phyloP scores from a whole-genome alignment of 306 rosid genomes.

The Cajanus cajan region DNA sequence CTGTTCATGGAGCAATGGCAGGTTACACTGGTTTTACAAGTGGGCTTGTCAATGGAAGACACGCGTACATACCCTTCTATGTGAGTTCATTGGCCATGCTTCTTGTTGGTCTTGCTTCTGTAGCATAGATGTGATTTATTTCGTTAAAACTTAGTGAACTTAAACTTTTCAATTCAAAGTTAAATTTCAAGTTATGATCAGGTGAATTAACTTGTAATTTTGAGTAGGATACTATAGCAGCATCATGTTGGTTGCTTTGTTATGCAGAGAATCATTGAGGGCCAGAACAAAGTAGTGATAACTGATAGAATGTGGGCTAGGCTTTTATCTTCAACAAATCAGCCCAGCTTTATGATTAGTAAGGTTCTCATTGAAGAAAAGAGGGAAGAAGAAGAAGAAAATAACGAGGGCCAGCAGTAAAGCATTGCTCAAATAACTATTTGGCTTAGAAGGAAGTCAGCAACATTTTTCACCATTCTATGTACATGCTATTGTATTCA shows the following conservation, averaged over 20 bases:
- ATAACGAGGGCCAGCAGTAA: background rate
- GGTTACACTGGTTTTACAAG: conserved; percentile 84
- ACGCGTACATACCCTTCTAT: conserved; percentile 77
- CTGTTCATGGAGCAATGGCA: conserved; percentile 98
- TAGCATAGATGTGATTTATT: background rate
- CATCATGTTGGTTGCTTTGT: background rate
- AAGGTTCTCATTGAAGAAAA: conserved; percentile 52
- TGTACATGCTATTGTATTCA: conserved; percentile 28
- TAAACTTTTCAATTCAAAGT: background rate
- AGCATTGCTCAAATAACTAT: conserved; percentile 24
- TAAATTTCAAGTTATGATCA: background rate
- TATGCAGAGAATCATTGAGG: conserved; percentile 77
- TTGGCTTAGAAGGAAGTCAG: conserved; percentile 31
- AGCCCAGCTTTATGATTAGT: conserved; percentile 67
- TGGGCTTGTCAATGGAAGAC: conserved; percentile 92
- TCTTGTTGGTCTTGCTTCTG: conserved; percentile 18
- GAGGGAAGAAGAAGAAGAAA: conserved; percentile 42
- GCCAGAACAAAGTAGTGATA: conserved; percentile 73
- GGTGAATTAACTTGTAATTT: background rate
- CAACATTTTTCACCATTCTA: conserved; percentile 12
- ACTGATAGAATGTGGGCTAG: conserved; percentile 99
- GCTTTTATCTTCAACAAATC: conserved; percentile 89
- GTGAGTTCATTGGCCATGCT: conserved; percentile 52
- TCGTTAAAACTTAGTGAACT: background rate
- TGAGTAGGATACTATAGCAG: background rate